phyloP scores from a whole-genome alignment of 1,139 yeast species.

The Scheffersomyces parashehatae region DNA sequence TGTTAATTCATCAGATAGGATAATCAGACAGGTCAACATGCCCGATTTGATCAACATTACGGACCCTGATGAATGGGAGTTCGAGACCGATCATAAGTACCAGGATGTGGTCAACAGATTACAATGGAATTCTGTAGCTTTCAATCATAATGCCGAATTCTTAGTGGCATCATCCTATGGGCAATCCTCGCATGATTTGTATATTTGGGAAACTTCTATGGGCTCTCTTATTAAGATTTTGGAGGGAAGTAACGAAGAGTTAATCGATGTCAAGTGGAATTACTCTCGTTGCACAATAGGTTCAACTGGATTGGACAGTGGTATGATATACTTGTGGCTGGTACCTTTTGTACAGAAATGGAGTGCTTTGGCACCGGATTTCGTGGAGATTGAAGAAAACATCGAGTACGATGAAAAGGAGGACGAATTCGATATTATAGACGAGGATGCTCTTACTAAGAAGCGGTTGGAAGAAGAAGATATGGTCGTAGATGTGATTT shows the following conservation, averaged over 20 bases:
- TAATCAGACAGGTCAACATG: slow-evolving; percentile 67
- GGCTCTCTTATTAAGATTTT: slow-evolving; percentile 86
- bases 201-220: slow-evolving; percentile 89
- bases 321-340: slow-evolving; percentile 82
- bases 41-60: slow-evolving; percentile 45
- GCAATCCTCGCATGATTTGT: slow-evolving; percentile 81
- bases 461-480: slow-evolving; percentile 70
- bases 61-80: slow-evolving; percentile 44
- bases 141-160: slow-evolving; percentile 80
- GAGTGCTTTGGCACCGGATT: slow-evolving; percentile 97
- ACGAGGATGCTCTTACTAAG: slow-evolving; percentile 60
- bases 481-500: slow-evolving; percentile 63
- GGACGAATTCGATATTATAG: slow-evolving; percentile 87
- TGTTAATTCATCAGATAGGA: slow-evolving; percentile 78
- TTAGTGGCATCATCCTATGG: slow-evolving; percentile 88
- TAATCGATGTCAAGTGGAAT: slow-evolving; percentile 87
- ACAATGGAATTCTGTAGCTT: slow-evolving; percentile 84
- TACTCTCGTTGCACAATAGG: slow-evolving; percentile 71
- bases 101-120: slow-evolving; percentile 88
- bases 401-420: slow-evolving; percentile 86
- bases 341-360: slow-evolving; percentile 86
- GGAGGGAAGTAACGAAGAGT: slow-evolving; percentile 89
- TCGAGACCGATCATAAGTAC: slow-evolving; percentile 77
- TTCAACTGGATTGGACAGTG: slow-evolving; percentile 88
- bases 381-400: slow-evolving; percentile 91